Conservation (phyloP, 805 yeast species). For the Candida multigemmis region DNA sequence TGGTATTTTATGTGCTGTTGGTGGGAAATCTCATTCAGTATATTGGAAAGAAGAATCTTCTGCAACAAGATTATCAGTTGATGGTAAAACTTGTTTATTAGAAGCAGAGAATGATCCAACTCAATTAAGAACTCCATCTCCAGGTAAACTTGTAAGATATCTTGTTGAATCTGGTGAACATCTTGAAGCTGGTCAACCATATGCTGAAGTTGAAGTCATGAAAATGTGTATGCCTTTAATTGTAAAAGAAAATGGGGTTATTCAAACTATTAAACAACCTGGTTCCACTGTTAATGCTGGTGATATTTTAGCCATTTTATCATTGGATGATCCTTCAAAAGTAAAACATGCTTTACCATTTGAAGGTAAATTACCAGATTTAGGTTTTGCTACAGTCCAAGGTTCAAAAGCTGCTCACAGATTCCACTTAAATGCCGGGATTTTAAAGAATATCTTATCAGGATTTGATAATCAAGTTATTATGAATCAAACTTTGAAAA, state of each 20-base stretch:
- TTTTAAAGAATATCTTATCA: conserved; percentile 68
- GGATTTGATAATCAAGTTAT: conserved; percentile 96
- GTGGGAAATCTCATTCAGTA: conserved; percentile 88
- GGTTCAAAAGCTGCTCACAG: conserved; percentile 82
- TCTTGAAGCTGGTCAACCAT: conserved; percentile 82
- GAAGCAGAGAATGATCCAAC: conserved; percentile 98
- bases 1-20: conserved; percentile 79
- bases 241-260: conserved; percentile 88
- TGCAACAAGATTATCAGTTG: conserved; percentile 91
- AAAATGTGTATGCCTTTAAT: conserved; percentile 98
- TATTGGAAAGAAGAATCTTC: conserved; percentile 98
- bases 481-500: conserved; percentile 74
- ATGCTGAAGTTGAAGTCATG: conserved; percentile 99
- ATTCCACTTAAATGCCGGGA: conserved; percentile 47
- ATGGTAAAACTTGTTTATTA: conserved; percentile 86
- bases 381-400: conserved; percentile 72
- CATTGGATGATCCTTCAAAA: conserved; percentile 93
- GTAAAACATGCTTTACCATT: conserved; percentile 95
- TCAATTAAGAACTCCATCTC: conserved; percentile 96
- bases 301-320: conserved; percentile 89
- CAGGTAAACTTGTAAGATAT: conserved; percentile 93
- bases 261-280: conserved; percentile 92
- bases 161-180: conserved; percentile 95
- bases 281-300: conserved; percentile 97
- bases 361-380: conserved; percentile 86